Percentiles rank a stretch among this genome's conserved stretches.
phyloP scores from a whole-genome alignment of 2,329 filamentous ascomycete species.

The Grosmannia penicillata region DNA sequence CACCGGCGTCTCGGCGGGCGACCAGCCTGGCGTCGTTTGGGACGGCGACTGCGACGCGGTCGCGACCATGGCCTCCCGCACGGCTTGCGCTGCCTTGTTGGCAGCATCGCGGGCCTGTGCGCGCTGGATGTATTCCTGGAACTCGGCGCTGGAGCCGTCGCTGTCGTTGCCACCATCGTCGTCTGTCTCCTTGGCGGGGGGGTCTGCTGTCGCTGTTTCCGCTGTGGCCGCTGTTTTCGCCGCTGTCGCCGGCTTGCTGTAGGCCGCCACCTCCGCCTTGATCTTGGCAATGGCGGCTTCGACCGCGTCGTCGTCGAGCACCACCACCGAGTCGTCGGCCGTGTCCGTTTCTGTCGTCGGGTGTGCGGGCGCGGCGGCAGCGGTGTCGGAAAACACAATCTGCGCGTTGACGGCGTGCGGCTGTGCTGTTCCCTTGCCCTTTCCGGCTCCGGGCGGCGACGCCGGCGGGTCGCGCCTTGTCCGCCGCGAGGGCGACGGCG shows the following conservation, averaged over 20 bases:
- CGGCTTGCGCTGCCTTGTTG: constrained; percentile 2
- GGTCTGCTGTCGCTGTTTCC: not conserved
- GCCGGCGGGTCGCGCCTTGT: too few species aligned
- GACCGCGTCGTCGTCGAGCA: not conserved
- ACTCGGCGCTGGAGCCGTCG: constrained; percentile 8
- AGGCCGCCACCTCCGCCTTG: not conserved
- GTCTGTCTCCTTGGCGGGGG: not conserved
- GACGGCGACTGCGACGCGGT: not conserved
- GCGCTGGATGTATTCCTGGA: constrained; percentile 10
- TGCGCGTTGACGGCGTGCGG: constrained; percentile 2
- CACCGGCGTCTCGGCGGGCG: not conserved
- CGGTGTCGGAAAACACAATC: not conserved
- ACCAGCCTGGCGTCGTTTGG: not conserved
- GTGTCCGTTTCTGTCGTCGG: not conserved
- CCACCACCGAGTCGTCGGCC: not conserved
- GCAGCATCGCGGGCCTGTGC: constrained; percentile 8
- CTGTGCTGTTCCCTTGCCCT: constrained; percentile 6
- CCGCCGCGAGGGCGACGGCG: not conserved
- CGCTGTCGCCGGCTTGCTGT: too few species aligned
- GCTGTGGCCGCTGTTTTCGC: not conserved
- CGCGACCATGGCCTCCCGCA: constrained; percentile 1
- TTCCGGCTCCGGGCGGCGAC: not conserved
- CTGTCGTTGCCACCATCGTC: not conserved
- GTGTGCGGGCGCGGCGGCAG: not conserved
- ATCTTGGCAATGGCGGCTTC: not conserved